phyloP scores from a whole-genome alignment of 352 stramenopile species.

The Globisporangium lucens region DNA sequence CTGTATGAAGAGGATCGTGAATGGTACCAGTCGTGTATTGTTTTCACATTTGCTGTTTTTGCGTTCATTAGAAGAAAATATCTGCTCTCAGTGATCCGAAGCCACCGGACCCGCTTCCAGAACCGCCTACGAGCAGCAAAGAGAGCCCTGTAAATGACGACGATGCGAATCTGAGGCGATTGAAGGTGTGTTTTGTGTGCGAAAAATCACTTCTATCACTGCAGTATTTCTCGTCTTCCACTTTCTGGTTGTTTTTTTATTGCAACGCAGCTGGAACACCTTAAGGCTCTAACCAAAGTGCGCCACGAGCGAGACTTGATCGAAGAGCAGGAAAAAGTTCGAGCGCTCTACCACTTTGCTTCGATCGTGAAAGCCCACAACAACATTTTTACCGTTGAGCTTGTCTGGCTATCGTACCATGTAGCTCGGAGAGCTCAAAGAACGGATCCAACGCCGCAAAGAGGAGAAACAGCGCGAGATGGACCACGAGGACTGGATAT shows the following conservation, averaged over 20 bases:
- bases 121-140: neutral
- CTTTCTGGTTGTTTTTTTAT: neutral
- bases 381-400: neutral
- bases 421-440: conserved; percentile 48
- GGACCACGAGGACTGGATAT: conserved; percentile 49
- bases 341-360: neutral
- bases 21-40: neutral
- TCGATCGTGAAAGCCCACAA: neutral
- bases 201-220: neutral
- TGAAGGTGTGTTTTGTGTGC: conserved; percentile 30
- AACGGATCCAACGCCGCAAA: conserved; percentile 35
- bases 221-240: neutral
- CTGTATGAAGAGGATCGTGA: neutral
- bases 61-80: neutral
- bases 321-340: conserved; percentile 59
- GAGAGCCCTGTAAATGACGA: conserved; percentile 13
- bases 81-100: conserved; percentile 6
- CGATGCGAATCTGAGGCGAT: conserved; percentile 27
- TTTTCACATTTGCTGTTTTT: neutral
- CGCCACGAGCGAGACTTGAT: conserved; percentile 54
- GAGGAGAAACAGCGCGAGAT: conserved; percentile 42
- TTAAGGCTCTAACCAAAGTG: conserved; percentile 40
- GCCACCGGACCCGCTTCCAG: neutral
- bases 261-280: conserved; percentile 27
- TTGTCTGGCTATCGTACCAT: no score